These are phyloP conservation scores for Pleurotus citrinopileatus DNA, from an alignment of 768 basidiomycete genomes.

Conservation along the genomic window DNA sequence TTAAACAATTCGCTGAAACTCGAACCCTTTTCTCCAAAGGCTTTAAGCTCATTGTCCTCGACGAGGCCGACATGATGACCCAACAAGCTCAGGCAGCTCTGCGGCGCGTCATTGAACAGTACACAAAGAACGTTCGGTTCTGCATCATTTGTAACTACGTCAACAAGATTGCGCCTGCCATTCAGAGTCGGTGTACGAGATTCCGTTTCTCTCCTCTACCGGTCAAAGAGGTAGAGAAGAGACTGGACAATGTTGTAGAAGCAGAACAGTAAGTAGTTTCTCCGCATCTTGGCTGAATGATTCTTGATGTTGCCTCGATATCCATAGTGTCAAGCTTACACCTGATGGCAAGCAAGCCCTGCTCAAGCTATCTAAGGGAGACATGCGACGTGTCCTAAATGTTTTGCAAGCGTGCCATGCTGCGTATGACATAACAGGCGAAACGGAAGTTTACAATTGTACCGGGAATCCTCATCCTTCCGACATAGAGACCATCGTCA, in stretches of 20 bases:
- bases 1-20: conserved; percentile 97
- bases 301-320: not conserved
- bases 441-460: conserved; percentile 93
- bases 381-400: conserved; percentile 96
- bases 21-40: conserved; percentile 89
- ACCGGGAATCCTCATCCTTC: conserved; percentile 95
- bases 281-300: not conserved
- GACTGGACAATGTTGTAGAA: conserved; percentile 75
- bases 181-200: conserved; percentile 96
- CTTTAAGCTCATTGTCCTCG: conserved; percentile 96
- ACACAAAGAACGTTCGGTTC: conserved; percentile 97
- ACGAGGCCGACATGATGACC: conserved; percentile 99
- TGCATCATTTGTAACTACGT: conserved; percentile 99
- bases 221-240: conserved; percentile 78
- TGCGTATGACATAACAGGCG: conserved; percentile 86
- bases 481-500: conserved; percentile 91
- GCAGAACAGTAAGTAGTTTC: conserved; percentile 65
- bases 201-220: conserved; percentile 96
- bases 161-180: conserved; percentile 97
- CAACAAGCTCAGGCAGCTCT: conserved; percentile 95
- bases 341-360: conserved; percentile 86
- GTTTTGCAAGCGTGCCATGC: conserved; percentile 98
- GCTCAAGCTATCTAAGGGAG: conserved; percentile 92
- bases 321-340: conserved; percentile 83
- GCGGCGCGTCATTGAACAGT: conserved; percentile 96